Evolutionary conservation across 2,329 filamentous ascomycete genomes (phyloP).

Genomic region (Lasiodiplodia citricola): DNA sequence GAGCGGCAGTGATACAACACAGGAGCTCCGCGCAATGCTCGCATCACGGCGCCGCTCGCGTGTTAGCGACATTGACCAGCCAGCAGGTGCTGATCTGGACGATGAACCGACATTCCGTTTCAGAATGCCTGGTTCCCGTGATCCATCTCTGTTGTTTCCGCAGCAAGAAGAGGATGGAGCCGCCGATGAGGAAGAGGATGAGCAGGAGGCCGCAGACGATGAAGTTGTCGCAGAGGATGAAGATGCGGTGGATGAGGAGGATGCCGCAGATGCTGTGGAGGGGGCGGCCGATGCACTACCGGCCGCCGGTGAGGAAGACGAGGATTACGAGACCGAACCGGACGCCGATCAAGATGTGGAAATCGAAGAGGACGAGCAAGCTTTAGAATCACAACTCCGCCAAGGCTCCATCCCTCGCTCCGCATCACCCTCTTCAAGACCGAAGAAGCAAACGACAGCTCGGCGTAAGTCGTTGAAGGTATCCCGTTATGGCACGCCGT

Average conservation of each 20-base stretch:
- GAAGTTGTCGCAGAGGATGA: constrained; percentile 35
- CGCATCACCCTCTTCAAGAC: background rate
- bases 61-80: constrained; percentile 18
- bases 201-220: constrained; percentile 37
- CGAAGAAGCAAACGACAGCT: constrained; percentile 37
- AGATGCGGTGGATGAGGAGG: constrained; percentile 29
- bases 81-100: constrained; percentile 30
- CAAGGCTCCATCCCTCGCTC: constrained; percentile 14
- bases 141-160: constrained; percentile 29
- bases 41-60: constrained; percentile 27
- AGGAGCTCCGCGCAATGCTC: constrained; percentile 27
- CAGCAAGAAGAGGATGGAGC: constrained; percentile 12
- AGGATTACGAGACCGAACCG: constrained; percentile 31
- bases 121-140: constrained; percentile 41
- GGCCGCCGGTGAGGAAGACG: constrained; percentile 29
- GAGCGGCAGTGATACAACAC: constrained; percentile 22
- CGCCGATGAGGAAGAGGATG: constrained; percentile 28
- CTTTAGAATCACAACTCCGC: constrained; percentile 11
- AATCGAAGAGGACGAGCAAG: constrained; percentile 16
- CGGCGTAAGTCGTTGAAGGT: constrained; percentile 59
- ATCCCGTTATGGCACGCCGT: constrained; percentile 75
- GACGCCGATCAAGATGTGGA: constrained; percentile 21
- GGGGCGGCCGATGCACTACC: constrained; percentile 27
- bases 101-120: constrained; percentile 47
- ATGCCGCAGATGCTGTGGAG: constrained; percentile 40